phyloP scores from a whole-genome alignment of 768 basidiomycete species.

The Pisolithus tinctorius region DNA sequence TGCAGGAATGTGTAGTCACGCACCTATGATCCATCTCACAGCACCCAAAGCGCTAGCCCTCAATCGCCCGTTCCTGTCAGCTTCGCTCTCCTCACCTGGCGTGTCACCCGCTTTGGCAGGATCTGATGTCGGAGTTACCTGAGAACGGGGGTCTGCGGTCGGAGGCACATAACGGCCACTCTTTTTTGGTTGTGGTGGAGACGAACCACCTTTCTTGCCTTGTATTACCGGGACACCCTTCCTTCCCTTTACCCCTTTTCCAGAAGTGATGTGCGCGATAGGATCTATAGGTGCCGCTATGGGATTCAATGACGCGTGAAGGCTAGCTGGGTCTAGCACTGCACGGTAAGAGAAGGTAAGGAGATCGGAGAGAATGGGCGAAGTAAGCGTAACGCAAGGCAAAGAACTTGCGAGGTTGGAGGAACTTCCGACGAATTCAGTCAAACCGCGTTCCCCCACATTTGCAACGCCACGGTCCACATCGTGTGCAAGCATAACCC shows the following conservation, averaged over 20 bases:
- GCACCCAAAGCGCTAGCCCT: constrained; percentile 64
- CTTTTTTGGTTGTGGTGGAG: constrained; percentile 23
- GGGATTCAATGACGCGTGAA: constrained; percentile 61
- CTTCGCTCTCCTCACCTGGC: constrained; percentile 55
- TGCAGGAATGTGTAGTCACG: constrained; percentile 16
- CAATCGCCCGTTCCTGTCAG: constrained; percentile 64
- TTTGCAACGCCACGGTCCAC: constrained; percentile 55
- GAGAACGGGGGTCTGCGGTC: constrained; percentile 25
- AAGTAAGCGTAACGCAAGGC: constrained; percentile 19
- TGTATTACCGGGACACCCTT: constrained; percentile 6
- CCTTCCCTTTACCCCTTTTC: background rate
- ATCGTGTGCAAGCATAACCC: constrained; percentile 69
- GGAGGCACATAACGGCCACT: constrained; percentile 27
- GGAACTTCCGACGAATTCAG: constrained; percentile 20
- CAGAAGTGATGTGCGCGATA: background rate
- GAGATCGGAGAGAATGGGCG: constrained; percentile 30
- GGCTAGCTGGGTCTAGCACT: constrained; percentile 52
- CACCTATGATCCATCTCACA: constrained; percentile 58
- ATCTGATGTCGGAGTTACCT: constrained; percentile 14
- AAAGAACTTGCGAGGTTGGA: constrained; percentile 14
- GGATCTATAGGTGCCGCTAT: constrained; percentile 21
- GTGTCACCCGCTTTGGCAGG: constrained; percentile 19
- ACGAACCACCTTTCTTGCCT: constrained; percentile 13
- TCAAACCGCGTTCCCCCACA: constrained; percentile 51
- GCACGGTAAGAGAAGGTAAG: constrained; percentile 47